Percentiles rank a stretch among this genome's conserved stretches.
phyloP scores from a whole-genome alignment of 1,139 yeast species.

The Geotrichum phurueaensis region DNA sequence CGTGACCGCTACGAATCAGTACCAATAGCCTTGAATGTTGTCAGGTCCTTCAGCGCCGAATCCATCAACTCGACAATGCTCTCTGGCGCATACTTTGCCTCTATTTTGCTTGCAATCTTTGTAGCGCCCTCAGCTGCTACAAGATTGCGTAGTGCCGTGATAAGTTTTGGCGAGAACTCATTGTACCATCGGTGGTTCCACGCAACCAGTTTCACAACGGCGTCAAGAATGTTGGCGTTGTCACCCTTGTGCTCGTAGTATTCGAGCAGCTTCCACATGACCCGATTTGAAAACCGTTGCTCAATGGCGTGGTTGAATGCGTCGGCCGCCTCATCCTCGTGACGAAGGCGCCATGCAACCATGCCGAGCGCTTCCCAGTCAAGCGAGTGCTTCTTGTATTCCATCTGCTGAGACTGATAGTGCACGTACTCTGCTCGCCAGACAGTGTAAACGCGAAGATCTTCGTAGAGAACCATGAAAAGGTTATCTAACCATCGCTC shows the following conservation, averaged over 20 bases:
- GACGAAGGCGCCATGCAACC: slow-evolving; percentile 72
- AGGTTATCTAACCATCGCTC: slow-evolving; percentile 93
- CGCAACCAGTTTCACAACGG: slow-evolving; percentile 69
- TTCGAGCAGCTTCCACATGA: slow-evolving; percentile 68
- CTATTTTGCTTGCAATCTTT: slow-evolving; percentile 69
- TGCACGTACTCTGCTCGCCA: slow-evolving; percentile 92
- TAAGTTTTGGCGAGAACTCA: slow-evolving; percentile 71
- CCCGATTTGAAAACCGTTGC: slow-evolving; percentile 76
- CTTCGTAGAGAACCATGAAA: slow-evolving; percentile 82
- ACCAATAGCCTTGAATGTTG: slow-evolving; percentile 42
- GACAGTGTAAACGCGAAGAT: slow-evolving; percentile 73
- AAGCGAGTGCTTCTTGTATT: slow-evolving; percentile 68
- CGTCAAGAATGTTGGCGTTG: slow-evolving; percentile 43
- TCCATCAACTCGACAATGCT: slow-evolving; percentile 54
- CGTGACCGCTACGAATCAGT: slow-evolving; percentile 25
- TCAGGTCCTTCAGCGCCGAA: slow-evolving; percentile 47
- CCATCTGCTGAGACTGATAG: slow-evolving; percentile 68
- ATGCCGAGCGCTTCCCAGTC: slow-evolving; percentile 94
- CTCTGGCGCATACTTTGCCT: slow-evolving; percentile 61
- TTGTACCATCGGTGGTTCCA: slow-evolving; percentile 98
- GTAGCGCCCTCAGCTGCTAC: slow-evolving; percentile 73
- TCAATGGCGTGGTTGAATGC: slow-evolving; percentile 71
- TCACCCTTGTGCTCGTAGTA: slow-evolving; percentile 41
- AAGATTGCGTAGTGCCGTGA: slow-evolving; percentile 51
- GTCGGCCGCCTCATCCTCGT: slow-evolving; percentile 70